Evolutionary conservation across 2,329 filamentous ascomycete species (phyloP), one percentile per base, ranked within the genome.

Genomic region (Colletotrichum shisoi): DNA sequence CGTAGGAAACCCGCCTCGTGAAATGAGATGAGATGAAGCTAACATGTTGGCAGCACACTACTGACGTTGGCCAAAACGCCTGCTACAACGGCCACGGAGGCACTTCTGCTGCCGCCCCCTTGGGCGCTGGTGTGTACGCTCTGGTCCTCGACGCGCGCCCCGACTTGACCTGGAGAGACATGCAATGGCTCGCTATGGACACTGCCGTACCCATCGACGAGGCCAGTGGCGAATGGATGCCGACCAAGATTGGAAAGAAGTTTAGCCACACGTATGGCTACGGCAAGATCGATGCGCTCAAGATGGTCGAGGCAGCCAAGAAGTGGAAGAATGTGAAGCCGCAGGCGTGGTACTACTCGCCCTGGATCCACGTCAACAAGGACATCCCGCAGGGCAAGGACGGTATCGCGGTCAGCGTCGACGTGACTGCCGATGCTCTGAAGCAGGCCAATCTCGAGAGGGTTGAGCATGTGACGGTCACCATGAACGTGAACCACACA

Each of bases 251-350:
- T 68, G 94, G 93, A 71, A 92, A 90, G 78, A 89, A 92, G 73
- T 99, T 91, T 81, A 97, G 93, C 75, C 95, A 99, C 77, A 93
- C 92, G 53, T 99, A 91, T 79, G 95, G 94, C 49, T 99, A 96
- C 74, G 95, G 95, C 75, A 98, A 97, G 80, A 87, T 98, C 45
- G 95, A 99, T 76, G 91, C 91, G 0, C 97, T 90, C 74, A 86
- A 87, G 17, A 87, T 97, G 57, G 92, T 99, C 17, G 90, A 97
- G 74, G 87, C 85, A 62, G 94, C 95, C 63, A 96, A 93, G 81
- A 87, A 84, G 0, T 98, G 93, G 89, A 83, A 92, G 71, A 85
- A 89, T 21, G 93, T 98, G 70, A 98, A 98, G 79, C 94, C 95
- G 9, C 95, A 99, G 79, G 90, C 94, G 6, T 99, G 95, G 94